Base-by-base conservation (phyloP, 108 stramenopile species). In the Nitzschia putrida region DNA sequence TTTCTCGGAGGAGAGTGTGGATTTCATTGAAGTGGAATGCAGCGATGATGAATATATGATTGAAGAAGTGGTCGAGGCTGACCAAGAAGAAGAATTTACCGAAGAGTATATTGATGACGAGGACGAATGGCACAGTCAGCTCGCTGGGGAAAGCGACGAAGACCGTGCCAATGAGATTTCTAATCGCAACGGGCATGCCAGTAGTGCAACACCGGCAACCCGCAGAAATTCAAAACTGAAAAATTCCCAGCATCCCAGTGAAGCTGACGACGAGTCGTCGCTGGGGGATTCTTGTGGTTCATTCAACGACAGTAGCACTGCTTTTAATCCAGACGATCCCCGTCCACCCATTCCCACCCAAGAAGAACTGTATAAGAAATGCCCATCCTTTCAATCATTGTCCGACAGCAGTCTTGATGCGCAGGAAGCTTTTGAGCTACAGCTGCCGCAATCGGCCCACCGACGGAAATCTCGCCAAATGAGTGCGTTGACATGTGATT, bases 401-500 rank as follows among this genome's bases (percentile, higher is more conserved):
- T 63, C 61, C 2, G 61, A 63, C 12, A 41, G 44, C 44, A 40
- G 38, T 20, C 43, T 63, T 37, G 61, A 63, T 44, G 23, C 21
- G 3, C 38, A 63, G 10, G 24, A 26, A 44, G 42, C 43, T 22
- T 63, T 63, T 47, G 61, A 63, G 22, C 44, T 63, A 22, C 14
- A n/a, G 9, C 44, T 63, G 24, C 61, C 61, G 4, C 18, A 18
- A 18, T 49, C 47, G 3, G 18, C 14, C 1, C 8, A 9, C 8
- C 18, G 23, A 40, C 61, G 38, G 9, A 63, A 63, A 63, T 45
- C 44, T n/a, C 37, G 44, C 4, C 61, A 63, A 38, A 63, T 63
- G 61, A 63, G 61, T 45, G 61, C 61, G 4, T 21, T 63, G 44
- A 63, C 61, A 39, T 39, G 37, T 4, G 61, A 63, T 47, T 63